Conservation (phyloP, 2,329 filamentous ascomycete genomes). For the Talaromyces rugulosus region DNA sequence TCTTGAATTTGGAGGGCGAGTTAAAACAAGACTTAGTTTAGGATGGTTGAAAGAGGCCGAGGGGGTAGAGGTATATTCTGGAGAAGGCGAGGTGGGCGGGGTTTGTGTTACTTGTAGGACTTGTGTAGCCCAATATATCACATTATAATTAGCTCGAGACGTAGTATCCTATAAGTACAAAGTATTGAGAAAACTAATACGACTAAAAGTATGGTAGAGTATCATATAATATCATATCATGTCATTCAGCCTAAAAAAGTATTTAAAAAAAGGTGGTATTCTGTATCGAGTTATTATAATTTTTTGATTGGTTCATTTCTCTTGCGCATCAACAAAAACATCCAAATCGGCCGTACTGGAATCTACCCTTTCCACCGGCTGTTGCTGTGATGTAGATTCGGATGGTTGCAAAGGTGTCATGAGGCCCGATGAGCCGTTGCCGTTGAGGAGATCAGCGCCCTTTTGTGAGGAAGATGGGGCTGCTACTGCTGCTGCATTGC, state of each 20-base stretch:
- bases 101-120: no score
- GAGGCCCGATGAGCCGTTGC: slow-evolving; percentile 9
- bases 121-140: no score
- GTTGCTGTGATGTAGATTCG: slow-evolving; percentile 4
- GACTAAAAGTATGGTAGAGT: neutral
- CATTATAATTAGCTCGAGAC: no score
- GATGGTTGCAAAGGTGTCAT: slow-evolving; percentile 19
- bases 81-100: no score
- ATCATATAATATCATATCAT: neutral
- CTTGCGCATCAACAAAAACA: slow-evolving; percentile 42
- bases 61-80: no score
- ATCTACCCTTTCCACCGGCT: slow-evolving; percentile 32
- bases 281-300: neutral
- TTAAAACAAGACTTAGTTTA: no score
- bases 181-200: neutral
- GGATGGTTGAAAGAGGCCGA: no score
- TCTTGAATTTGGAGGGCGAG: no score
- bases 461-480: slow-evolving; percentile 2
- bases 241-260: neutral
- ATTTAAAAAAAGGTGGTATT: neutral
- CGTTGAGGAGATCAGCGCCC: slow-evolving; percentile 15
- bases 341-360: slow-evolving; percentile 37
- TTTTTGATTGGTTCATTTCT: slow-evolving; percentile 15
- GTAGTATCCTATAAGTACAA: neutral
- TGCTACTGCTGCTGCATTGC: slow-evolving; percentile 1